Evolutionary conservation across 768 basidiomycete species (phyloP), one percentile per base, ranked within the genome.

Genomic region (Calocybe cyanea): DNA sequence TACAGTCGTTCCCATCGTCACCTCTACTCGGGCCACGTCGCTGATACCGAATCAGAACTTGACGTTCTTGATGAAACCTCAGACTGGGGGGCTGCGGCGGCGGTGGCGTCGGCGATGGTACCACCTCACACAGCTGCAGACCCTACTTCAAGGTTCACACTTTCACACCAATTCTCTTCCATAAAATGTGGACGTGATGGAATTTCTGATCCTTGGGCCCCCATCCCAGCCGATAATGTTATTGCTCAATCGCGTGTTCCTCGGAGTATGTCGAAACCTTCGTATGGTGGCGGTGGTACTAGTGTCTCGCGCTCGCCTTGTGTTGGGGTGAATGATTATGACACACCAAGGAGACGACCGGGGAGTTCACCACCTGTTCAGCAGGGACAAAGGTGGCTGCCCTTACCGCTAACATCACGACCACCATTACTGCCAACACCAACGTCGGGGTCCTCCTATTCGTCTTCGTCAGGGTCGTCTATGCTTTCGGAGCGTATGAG

Each of bases 61-160:
- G 57, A 57, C 15, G 41, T 56, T 18, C 37, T 59, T 8, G 56
- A 55, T 15, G 57, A 58, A 32, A 41, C 41, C n/a, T 32, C 44
- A 7, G 53, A 36, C 25, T 56, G 55, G 55, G 31, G 46, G 1
- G 39, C n/a, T 8, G 31, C 31, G n/a, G 31, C 8, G 31, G n/a
- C 31, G 31, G n/a, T 8, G 31, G n/a, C 31, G n/a, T n/a, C n/a
- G n/a, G n/a, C n/a, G n/a, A n/a, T n/a, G n/a, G n/a, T n/a, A n/a
- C n/a, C n/a, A n/a, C n/a, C n/a, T 28, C 25, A 5, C 25, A 6
- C 25, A 28, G 25, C 25, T 6, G 5, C 25, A 11, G 25, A 28
- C 5, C 6, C 25, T 11, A 28, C 6, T 5, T 28, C 25, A 6
- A 28, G 11, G 11, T 11, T 28, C 25, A 11, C 25, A 28, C 25